Evolutionary conservation across 768 basidiomycete species (phyloP).

Genomic region (Tephrocybe sp.): DNA sequence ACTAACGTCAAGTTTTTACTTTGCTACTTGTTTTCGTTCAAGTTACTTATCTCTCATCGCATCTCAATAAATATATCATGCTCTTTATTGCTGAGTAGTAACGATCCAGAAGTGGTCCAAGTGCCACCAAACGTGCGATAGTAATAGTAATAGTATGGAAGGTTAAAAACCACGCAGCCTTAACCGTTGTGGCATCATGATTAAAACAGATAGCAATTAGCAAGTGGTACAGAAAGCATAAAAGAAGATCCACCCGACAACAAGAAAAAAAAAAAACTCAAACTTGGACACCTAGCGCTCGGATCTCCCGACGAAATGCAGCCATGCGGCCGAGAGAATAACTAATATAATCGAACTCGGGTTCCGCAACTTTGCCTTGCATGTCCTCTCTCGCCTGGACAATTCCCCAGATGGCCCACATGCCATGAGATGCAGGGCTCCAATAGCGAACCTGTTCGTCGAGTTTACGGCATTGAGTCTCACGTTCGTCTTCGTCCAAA

Average conservation of each 20-base stretch:
- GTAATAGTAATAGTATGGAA: too few species aligned
- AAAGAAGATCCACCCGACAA: not conserved
- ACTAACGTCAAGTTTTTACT: conserved; percentile 22
- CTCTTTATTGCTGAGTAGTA: conserved; percentile 37
- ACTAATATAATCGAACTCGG: conserved; percentile 88
- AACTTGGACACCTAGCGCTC: conserved; percentile 31
- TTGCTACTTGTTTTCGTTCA: conserved; percentile 30
- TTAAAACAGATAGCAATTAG: not conserved
- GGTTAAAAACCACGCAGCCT: not conserved
- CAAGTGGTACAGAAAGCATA: not conserved
- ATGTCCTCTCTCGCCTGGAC: conserved; percentile 83
- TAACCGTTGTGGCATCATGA: not conserved
- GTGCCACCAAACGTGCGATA: too few species aligned
- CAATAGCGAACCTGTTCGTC: conserved; percentile 82
- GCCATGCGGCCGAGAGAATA: conserved; percentile 74
- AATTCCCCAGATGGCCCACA: conserved; percentile 95
- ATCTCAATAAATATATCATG: conserved; percentile 38
- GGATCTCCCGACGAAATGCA: conserved; percentile 56
- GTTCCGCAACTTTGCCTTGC: conserved; percentile 50
- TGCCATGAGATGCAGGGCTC: conserved; percentile 87
- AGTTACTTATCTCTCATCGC: conserved; percentile 39
- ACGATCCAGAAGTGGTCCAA: too few species aligned
- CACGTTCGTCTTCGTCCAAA: conserved; percentile 30
- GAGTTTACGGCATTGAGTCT: conserved; percentile 51
- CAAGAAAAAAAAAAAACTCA: not conserved